A percentile compares a stretch with the other conserved stretches of the same genome.
phyloP scores from a whole-genome alignment of 2,329 filamentous ascomycete species.

The Bipolaris zeicola region DNA sequence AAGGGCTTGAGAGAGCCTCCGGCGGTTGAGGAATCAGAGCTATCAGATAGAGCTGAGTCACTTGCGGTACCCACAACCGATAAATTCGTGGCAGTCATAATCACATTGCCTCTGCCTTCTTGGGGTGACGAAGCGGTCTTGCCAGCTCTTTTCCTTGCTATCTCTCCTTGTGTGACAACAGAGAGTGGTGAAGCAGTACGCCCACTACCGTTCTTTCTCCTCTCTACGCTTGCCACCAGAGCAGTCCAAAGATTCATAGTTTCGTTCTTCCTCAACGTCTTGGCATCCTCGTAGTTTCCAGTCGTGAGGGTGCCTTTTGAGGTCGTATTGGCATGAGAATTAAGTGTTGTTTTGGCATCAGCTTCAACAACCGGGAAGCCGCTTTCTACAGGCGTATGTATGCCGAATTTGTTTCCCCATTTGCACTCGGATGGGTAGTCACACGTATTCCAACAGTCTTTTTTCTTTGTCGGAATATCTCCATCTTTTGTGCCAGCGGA shows the following conservation, averaged over 20 bases:
- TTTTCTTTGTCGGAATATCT: conserved; percentile 1
- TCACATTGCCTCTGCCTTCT: conserved; percentile 13
- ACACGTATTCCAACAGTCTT: conserved; percentile 53
- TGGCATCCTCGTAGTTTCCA: conserved; percentile 14
- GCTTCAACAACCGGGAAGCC: conserved; percentile 3
- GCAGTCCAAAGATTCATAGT: conserved; percentile 32
- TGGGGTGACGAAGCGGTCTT: fast-evolving
- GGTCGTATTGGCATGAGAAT: conserved; percentile 4
- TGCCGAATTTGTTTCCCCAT: conserved; percentile 40
- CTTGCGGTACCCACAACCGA: background rate
- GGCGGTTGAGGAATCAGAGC: background rate
- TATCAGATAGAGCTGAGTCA: background rate
- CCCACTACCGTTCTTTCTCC: conserved; percentile 20
- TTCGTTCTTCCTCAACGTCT: background rate
- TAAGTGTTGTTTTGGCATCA: background rate
- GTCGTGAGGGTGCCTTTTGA: conserved; percentile 24
- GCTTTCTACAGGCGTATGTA: conserved; percentile 29
- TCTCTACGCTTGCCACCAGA: conserved; percentile 34
- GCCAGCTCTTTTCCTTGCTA: background rate
- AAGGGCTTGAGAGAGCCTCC: conserved; percentile 6
- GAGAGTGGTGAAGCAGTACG: conserved; percentile 25
- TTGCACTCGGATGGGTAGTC: conserved; percentile 56
- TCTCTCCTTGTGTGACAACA: conserved; percentile 10
- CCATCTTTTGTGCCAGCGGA: background rate
- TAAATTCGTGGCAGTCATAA: background rate